phyloP scores from a whole-genome alignment of 1,139 yeast species.

The Protomyces macrosporus region DNA sequence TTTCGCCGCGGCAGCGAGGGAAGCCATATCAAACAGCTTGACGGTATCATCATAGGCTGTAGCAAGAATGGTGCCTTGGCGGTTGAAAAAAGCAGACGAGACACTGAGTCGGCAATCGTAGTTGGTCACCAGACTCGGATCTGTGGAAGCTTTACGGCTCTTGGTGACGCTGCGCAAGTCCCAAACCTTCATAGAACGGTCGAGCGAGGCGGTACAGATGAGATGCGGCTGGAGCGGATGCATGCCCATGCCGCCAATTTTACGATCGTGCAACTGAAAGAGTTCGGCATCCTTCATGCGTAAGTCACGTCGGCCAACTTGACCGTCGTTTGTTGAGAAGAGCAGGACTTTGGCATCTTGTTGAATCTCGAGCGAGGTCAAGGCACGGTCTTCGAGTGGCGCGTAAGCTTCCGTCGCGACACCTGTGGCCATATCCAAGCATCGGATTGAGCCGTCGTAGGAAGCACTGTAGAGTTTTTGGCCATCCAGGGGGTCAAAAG shows the following conservation, averaged over 20 bases:
- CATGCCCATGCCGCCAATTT: slow-evolving; percentile 79
- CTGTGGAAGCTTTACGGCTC: slow-evolving; percentile 41
- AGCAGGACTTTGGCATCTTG: slow-evolving; percentile 54
- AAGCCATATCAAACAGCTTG: slow-evolving; percentile 53
- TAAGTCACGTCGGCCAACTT: slow-evolving; percentile 63
- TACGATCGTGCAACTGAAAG: slow-evolving; percentile 72
- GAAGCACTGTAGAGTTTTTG: slow-evolving; percentile 62
- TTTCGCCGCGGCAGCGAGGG: slow-evolving; percentile 35
- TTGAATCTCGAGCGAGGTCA: slow-evolving; percentile 46
- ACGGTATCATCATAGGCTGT: slow-evolving; percentile 90
- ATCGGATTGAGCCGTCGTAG: slow-evolving; percentile 80
- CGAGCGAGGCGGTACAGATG: slow-evolving; percentile 82
- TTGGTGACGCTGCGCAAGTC: slow-evolving; percentile 58
- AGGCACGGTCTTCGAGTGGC: slow-evolving; percentile 51
- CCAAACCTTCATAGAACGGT: slow-evolving; percentile 78
- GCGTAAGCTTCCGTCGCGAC: slow-evolving; percentile 51
- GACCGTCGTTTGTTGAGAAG: slow-evolving; percentile 73
- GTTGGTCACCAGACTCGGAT: slow-evolving; percentile 35
- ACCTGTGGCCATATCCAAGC: slow-evolving; percentile 59
- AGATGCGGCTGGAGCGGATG: slow-evolving; percentile 60
- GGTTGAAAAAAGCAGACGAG: slow-evolving; percentile 82
- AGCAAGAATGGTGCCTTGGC: slow-evolving; percentile 68
- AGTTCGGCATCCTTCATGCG: slow-evolving; percentile 42
- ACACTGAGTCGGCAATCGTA: slow-evolving; percentile 54
- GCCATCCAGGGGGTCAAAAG: slow-evolving; percentile 49